These are phyloP conservation scores for Bonia amplexicaulis DNA, from an alignment of 176 grass and related monocot genomes.

Conservation along the genomic window DNA sequence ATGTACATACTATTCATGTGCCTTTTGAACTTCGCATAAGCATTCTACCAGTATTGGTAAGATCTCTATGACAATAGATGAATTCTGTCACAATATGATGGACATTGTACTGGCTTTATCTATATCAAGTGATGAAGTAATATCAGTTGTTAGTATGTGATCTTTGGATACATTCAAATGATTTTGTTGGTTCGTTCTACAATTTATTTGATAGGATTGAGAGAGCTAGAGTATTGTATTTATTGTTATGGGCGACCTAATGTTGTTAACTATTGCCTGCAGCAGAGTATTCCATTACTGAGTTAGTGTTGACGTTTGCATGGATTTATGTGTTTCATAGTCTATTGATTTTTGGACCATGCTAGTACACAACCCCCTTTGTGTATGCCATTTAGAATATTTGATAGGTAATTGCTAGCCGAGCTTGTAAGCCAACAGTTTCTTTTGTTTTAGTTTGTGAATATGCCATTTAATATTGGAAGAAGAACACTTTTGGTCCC, in stretches of 20 bases:
- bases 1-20: background rate
- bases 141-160: background rate
- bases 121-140: background rate
- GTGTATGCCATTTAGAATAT: conserved; percentile 12
- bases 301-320: background rate
- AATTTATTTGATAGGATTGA: background rate
- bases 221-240: background rate
- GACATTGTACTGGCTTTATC: background rate
- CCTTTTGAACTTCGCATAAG: background rate
- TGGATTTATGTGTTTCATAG: background rate
- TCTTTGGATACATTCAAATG: background rate
- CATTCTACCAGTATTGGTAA: background rate
- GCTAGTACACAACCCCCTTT: background rate
- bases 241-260: background rate
- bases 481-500: no score
- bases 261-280: background rate
- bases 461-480: background rate
- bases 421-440: background rate
- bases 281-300: background rate
- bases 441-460: background rate
- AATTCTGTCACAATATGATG: background rate
- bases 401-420: background rate
- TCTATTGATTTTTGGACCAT: background rate
- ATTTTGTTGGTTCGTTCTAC: background rate
- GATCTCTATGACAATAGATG: background rate